phyloP scores from a whole-genome alignment of 371 early-diverging fungal genomes.

The Mortierella sp. region DNA sequence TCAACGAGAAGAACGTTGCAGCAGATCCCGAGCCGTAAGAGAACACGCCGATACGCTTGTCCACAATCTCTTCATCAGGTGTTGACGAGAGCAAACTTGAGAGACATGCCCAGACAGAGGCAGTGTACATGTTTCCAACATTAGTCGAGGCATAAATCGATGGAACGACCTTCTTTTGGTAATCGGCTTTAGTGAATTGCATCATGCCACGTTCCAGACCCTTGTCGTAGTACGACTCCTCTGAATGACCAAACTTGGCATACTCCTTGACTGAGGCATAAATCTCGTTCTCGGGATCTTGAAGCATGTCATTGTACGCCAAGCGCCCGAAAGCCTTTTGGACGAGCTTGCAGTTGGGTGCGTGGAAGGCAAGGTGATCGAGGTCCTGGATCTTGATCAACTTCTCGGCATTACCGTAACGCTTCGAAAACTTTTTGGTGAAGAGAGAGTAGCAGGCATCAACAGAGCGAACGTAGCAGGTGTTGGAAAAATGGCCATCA shows the following conservation, averaged over 20 bases:
- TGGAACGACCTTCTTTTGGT: constrained; percentile 84
- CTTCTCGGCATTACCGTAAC: constrained; percentile 32
- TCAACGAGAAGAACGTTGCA: constrained; percentile 94
- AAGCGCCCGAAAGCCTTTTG: constrained; percentile 94
- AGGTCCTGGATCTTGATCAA: constrained; percentile 69
- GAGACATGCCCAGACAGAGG: constrained; percentile 92
- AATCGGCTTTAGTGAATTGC: constrained; percentile 77
- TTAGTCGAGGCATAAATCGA: constrained; percentile 87
- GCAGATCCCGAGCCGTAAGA: constrained; percentile 98
- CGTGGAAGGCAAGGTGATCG: constrained; percentile 94
- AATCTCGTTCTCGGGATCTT: constrained; percentile 76
- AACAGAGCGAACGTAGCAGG: constrained; percentile 93
- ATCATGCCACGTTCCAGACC: constrained; percentile 93
- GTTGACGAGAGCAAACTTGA: constrained; percentile 86
- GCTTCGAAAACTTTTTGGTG: constrained; percentile 76
- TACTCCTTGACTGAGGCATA: constrained; percentile 72
- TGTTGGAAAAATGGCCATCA: constrained; percentile 94
- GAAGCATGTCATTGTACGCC: constrained; percentile 86
- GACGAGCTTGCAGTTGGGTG: constrained; percentile 97
- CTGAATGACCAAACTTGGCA: constrained; percentile 60
- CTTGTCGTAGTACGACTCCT: constrained; percentile 86
- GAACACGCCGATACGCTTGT: constrained; percentile 92
- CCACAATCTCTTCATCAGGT: constrained; percentile 72
- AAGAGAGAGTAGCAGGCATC: constrained; percentile 90
- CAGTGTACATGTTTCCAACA: constrained; percentile 98